Evolutionary conservation across 2,329 filamentous ascomycete species (phyloP), one percentile per base, ranked within the genome.

Genomic region (Pseudogymnoascus sp.): DNA sequence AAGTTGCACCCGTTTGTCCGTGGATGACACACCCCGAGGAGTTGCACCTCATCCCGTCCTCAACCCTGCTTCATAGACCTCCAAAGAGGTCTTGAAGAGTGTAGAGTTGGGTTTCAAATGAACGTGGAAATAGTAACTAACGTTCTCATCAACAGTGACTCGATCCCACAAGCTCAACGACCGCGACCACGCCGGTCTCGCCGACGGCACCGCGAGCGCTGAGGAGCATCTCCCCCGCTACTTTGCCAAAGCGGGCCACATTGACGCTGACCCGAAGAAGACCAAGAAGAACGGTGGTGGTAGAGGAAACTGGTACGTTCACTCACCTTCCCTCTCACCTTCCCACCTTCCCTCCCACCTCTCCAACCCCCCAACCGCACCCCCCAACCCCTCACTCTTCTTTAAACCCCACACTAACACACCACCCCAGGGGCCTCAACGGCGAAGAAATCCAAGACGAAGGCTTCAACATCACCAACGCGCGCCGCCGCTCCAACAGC

Each of bases 91-190:
- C 15, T 31, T 2, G 4, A 56, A 11, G 46, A 56, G 4, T 7
- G 6, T 26, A 56, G 5, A 19, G 46, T 4, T 17, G 46, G 13
- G 26, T n/a, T 19, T 11, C n/a, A 31, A 19, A 56, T 2, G 23
- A 56, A 7, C 3, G 26, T 56, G 26, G 46, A 56, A 19, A 7
- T 15, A 4, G 4, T 33, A 19, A 19, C 46, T 56, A 19, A 56
- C 46, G n/a, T 7, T 26, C n/a, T 11, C 9, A 19, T 31, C n/a
- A 17, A 11, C 46, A 96, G 93, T 99, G 93, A 97, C 95, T 81
- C 93, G 95, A 76, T 96, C 93, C 68, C 91, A 93, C 86, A 99
- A 97, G 83, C 85, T 83, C 81, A 96, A 92, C 80, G 91, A 96
- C 78, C 93, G 93, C 79, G 89, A 96, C 82, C 90, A 96, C 80